Conservation (phyloP, 2,329 filamentous ascomycete genomes). For the Stemphylium lycopersici region DNA sequence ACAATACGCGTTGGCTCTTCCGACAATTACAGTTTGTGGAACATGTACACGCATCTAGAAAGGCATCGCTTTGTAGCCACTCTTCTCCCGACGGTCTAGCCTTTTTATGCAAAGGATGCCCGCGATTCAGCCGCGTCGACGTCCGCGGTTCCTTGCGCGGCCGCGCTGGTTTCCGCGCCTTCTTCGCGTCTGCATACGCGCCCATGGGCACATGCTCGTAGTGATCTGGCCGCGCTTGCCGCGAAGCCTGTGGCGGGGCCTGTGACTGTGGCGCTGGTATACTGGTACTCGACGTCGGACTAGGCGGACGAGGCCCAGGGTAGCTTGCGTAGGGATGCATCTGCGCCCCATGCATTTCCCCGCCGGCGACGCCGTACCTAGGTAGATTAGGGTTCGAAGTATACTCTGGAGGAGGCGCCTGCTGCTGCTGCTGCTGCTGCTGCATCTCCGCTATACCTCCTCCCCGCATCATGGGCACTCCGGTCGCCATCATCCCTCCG, state of each 20-base stretch:
- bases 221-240: background rate
- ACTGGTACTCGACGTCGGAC: background rate
- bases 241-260: background rate
- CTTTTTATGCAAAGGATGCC: conserved; percentile 8
- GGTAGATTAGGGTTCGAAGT: conserved; percentile 11
- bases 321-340: conserved; percentile 7
- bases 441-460: background rate
- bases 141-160: conserved; percentile 9
- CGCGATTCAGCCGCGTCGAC: conserved; percentile 16
- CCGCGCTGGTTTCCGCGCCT: background rate
- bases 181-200: conserved; percentile 13
- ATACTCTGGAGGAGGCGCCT: conserved; percentile 13
- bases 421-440: background rate
- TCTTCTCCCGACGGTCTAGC: conserved; percentile 26
- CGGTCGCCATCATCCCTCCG: background rate
- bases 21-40: conserved; percentile 37
- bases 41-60: conserved; percentile 40
- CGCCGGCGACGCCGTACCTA: background rate
- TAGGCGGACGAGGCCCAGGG: background rate
- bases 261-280: background rate
- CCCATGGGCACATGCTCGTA: conserved; percentile 24
- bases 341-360: background rate
- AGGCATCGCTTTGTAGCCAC: conserved; percentile 31
- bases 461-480: background rate
- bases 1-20: conserved; percentile 36